A percentile compares a stretch with the other conserved stretches of the same genome.
These are phyloP conservation scores for Rhizoctonia solani DNA, from an alignment of 1,284 basidiomycete species.

Conservation along the genomic window DNA sequence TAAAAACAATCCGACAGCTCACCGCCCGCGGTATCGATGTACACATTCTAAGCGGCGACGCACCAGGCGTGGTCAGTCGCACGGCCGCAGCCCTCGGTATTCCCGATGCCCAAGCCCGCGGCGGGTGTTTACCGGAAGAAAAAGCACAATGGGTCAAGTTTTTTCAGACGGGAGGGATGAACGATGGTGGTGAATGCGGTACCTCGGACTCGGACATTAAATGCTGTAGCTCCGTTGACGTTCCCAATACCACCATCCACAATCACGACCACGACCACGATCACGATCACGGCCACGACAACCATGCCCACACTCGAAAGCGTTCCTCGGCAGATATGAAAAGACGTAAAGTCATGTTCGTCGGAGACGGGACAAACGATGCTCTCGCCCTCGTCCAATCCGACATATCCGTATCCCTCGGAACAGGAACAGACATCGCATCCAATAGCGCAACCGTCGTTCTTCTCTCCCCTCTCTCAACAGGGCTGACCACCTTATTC, in stretches of 20 bases:
- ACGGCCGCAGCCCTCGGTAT: slow-evolving; percentile 59
- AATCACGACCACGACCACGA: too few relatives aligned
- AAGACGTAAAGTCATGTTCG: slow-evolving; percentile 59
- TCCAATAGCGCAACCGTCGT: slow-evolving; percentile 78
- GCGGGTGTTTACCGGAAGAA: slow-evolving; percentile 76
- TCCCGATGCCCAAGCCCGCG: slow-evolving; percentile 67
- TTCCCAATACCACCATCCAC: too few relatives aligned
- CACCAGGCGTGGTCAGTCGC: slow-evolving; percentile 79
- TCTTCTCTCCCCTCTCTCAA: slow-evolving; percentile 57
- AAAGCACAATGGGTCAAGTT: slow-evolving; percentile 61
- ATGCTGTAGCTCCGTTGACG: not conserved
- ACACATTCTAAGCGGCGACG: slow-evolving; percentile 31
- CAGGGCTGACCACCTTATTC: slow-evolving; percentile 56
- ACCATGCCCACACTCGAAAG: not conserved
- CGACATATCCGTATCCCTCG: slow-evolving; percentile 76
- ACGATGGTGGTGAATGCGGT: not conserved
- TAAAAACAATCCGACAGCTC: slow-evolving; percentile 44
- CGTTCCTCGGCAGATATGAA: not conserved
- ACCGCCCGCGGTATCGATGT: slow-evolving; percentile 49
- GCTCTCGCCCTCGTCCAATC: slow-evolving; percentile 72
- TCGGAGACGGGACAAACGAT: slow-evolving; percentile 81
- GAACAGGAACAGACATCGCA: slow-evolving; percentile 67
- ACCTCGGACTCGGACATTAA: not conserved
- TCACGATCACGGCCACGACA: not conserved
- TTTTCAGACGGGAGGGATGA: slow-evolving; percentile 40